These are phyloP conservation scores for Pleurotus giganteus DNA, from an alignment of 768 basidiomycete genomes.

Conservation along the genomic window DNA sequence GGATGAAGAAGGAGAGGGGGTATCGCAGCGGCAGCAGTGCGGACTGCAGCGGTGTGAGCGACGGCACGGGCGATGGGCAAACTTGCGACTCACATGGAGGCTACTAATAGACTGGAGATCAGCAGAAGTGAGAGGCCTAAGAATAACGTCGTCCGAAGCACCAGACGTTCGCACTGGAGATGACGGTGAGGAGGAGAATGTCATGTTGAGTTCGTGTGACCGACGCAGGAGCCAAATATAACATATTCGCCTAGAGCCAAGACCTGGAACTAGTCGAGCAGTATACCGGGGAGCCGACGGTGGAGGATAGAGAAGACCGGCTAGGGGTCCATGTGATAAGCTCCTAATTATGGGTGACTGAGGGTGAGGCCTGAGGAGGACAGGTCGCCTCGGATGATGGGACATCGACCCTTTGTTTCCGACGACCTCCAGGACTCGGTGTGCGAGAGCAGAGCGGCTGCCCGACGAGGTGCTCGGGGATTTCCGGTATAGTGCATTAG, in stretches of 20 bases:
- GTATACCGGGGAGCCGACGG: neutral
- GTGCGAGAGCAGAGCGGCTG: neutral
- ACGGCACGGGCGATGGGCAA: slow-evolving; percentile 8
- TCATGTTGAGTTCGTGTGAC: neutral
- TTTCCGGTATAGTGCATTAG: slow-evolving; percentile 22
- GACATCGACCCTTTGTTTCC: neutral
- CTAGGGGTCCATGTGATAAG: neutral
- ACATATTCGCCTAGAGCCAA: slow-evolving; percentile 3
- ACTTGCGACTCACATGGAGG: slow-evolving; percentile 38
- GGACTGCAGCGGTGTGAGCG: slow-evolving; percentile 21
- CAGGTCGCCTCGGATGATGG: too few species aligned
- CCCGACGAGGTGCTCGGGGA: slow-evolving; percentile 21
- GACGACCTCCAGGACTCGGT: neutral
- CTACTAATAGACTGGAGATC: slow-evolving; percentile 34
- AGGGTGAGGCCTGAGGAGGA: too few species aligned
- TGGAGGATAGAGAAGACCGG: neutral
- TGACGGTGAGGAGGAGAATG: slow-evolving; percentile 13
- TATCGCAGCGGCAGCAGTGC: slow-evolving; percentile 38
- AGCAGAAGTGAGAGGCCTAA: slow-evolving; percentile 31
- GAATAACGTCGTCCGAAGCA: slow-evolving; percentile 21
- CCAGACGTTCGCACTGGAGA: neutral
- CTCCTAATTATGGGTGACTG: neutral
- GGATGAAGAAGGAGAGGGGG: slow-evolving; percentile 42
- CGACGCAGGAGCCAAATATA: slow-evolving; percentile 5
- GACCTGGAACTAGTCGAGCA: neutral